Percentiles rank a stretch among this genome's conserved stretches.
Evolutionary conservation across 2,329 filamentous ascomycete genomes (phyloP).

Genomic region (Zopfia rhizophila): DNA sequence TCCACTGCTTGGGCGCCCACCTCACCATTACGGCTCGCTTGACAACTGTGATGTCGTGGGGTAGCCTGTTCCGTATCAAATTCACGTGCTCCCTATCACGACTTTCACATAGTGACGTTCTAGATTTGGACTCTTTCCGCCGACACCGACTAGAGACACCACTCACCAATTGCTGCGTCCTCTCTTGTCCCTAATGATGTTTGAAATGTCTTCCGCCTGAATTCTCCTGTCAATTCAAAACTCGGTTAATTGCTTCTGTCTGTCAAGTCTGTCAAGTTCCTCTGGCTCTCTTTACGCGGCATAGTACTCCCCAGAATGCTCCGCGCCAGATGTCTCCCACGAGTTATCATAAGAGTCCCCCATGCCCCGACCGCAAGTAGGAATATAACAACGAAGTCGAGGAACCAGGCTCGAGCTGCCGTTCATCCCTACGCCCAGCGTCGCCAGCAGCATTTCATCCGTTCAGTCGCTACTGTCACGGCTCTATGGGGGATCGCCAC

Average conservation of each 20-base stretch:
- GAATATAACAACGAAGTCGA: slow-evolving; percentile 33
- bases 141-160: slow-evolving; percentile 3
- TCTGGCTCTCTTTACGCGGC: slow-evolving; percentile 8
- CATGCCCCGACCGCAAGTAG: slow-evolving; percentile 38
- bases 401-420: slow-evolving; percentile 35
- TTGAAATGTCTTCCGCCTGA: slow-evolving; percentile 29
- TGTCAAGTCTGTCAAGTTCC: not conserved
- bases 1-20: not conserved
- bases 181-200: slow-evolving; percentile 1
- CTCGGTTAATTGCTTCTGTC: slow-evolving; percentile 4
- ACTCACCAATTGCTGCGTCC: slow-evolving; percentile 22
- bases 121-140: slow-evolving; percentile 21
- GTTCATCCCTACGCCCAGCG: slow-evolving; percentile 54
- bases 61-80: slow-evolving; percentile 17
- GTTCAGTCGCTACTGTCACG: slow-evolving; percentile 56
- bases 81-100: slow-evolving; percentile 16
- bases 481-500: slow-evolving; percentile 56
- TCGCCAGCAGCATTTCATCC: slow-evolving; percentile 58
- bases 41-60: slow-evolving; percentile 15
- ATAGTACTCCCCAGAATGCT: slow-evolving; percentile 36
- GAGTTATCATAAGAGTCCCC: slow-evolving; percentile 37
- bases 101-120: slow-evolving; percentile 27
- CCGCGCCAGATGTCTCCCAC: slow-evolving; percentile 41
- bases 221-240: slow-evolving; percentile 4
- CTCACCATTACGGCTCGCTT: slow-evolving; percentile 11